Evolutionary conservation across 2,329 filamentous ascomycete genomes (phyloP).

Genomic region (Dactylella cylindrospora): DNA sequence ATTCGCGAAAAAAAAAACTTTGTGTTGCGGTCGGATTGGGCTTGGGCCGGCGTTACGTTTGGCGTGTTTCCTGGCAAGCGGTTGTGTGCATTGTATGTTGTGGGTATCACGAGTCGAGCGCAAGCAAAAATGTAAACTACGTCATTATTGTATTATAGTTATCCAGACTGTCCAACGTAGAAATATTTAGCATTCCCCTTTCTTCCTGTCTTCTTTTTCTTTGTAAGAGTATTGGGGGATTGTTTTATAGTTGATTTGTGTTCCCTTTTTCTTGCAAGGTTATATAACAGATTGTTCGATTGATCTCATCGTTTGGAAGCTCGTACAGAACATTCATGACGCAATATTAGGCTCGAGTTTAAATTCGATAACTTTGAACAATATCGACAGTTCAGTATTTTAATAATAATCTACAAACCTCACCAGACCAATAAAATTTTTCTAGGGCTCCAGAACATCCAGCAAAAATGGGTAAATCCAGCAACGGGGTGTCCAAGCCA

Average conservation of each 20-base stretch:
- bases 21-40: background rate
- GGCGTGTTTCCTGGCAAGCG: background rate
- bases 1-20: too few species aligned
- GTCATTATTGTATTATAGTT: background rate
- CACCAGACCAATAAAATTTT: background rate
- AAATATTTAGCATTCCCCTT: too few species aligned
- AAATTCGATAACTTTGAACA: background rate
- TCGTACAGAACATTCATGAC: background rate
- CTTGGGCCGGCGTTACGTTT: background rate
- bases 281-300: background rate
- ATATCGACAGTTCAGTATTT: background rate
- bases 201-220: background rate
- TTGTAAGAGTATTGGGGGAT: too few species aligned
- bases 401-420: background rate
- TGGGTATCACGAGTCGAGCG: too few species aligned
- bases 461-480: constrained; percentile 11
- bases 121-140: background rate
- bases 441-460: background rate
- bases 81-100: too few species aligned
- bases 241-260: background rate
- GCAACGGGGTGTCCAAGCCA: constrained; percentile 1
- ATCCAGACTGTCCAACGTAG: background rate
- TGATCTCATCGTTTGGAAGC: background rate
- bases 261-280: background rate
- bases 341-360: background rate